Evolutionary conservation across 768 basidiomycete species (phyloP), one percentile per base, ranked within the genome.

Genomic region (Suillus clintonianus): DNA sequence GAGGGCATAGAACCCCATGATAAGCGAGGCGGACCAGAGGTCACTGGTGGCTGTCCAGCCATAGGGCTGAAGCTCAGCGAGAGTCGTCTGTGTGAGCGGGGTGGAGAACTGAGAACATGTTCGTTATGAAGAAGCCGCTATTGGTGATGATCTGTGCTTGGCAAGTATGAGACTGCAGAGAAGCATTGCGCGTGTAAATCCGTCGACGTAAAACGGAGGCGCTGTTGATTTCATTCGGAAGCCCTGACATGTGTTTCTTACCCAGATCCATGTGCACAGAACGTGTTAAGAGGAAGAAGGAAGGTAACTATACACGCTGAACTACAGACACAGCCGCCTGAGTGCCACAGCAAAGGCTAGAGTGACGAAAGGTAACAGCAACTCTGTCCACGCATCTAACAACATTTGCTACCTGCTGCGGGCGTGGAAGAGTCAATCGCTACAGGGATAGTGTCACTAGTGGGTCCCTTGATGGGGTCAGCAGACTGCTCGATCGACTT

Each of bases 21-120:
- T 78, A 67, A 88, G 76, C 6, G 92, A 89, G 10, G 95, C 93
- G 75, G 86, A 86, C 94, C 95, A 97, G 32, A 95, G 74, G 72
- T 97, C 95, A 0, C n/a, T n/a, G n/a, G 86, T 84, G 27, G 88
- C 86, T 43, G 88, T 90, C 94, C 95, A 97, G 13, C 95, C 95
- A 62, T 89, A 89, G 0, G 91, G 84, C 60, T 81, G 81, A 7
- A 97, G 82, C 74, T 95, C 94, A 0, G 88, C 82, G 1, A 95
- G 95, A 0, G 92, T 94, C 45, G 86, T 80, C 22, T 95, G 73
- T 9, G 84, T 70, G 64, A 93, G 80, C 0, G 89, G 79, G 7
- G 87, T 87, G 0, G 94, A 94, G 81, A 76, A 93, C 86, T 37
- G 89, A 89, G 77, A 90, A 84, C 54, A 90, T 78, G 78, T 89